Base-by-base conservation (phyloP, 2,329 filamentous ascomycete species). In the Cyphellophora europaea region DNA sequence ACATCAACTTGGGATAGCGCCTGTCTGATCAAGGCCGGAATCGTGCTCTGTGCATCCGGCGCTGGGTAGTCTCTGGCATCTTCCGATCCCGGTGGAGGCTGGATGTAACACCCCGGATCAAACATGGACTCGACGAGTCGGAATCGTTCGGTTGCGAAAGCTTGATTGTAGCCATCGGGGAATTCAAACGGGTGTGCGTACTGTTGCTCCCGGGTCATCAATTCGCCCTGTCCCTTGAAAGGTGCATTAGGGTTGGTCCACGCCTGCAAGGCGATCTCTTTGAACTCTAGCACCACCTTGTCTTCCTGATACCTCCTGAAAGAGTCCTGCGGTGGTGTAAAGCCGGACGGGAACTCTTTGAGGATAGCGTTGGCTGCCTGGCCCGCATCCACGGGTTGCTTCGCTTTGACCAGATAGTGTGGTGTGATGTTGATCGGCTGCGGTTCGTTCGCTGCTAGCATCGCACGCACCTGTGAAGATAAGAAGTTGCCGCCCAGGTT, bases 131-230 rank as follows among this genome's bases (percentile, higher is more conserved):
- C 91, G 2, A 81, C 79, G 8, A 86, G 81, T 48, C 78, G 77
- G 71, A 82, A 95, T 33, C 91, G 79, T 58, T 95, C 88, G 37
- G 80, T 73, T 43, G 84, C 81, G 68, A 94, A 98, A 62, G 94
- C 82, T 58, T 93, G 84, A 66, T 96, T 98, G 65, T 82, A 88
- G 33, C 91, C 91, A 55, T 96, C 86, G 6, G 91, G 91, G 74
- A 98, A 91, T 66, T 98, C 91, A 53, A 95, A 98, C 1, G 86
- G 84, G 45, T 79, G 77, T 29, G 64, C 70, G 55, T 74, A 79
- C 38, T 79, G 79, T 30, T 79, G 78, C 27, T 95, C 88, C 54
- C 91, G 77, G 55, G 89, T 93, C 4, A 65, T 61, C 11, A 33
- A 30, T 37, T 48, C 45, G 19, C 48, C 46, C 25, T 46, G 47